phyloP scores from a whole-genome alignment of 345 rosid species.

The Cardiospermum halicacabum region DNA sequence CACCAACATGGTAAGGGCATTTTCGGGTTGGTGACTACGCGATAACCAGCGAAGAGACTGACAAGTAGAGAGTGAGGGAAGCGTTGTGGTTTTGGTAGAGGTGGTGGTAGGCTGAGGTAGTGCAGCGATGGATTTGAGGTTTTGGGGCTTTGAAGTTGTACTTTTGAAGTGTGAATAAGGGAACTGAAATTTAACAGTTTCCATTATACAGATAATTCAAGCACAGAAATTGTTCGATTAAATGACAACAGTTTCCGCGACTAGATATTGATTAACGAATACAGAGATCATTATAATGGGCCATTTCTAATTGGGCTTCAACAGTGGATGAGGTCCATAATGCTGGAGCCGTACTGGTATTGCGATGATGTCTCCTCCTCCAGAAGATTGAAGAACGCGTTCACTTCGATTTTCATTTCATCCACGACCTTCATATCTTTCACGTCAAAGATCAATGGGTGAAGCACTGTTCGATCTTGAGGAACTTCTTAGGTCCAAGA shows the following conservation, averaged over 20 bases:
- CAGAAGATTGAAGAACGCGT: too few relatives aligned
- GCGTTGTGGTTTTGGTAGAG: constrained; percentile 8
- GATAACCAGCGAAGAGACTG: constrained; percentile 42
- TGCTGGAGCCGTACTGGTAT: too few relatives aligned
- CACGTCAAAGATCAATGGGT: constrained; percentile 28
- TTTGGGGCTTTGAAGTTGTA: neutral
- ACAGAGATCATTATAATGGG: too few relatives aligned
- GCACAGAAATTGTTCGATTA: neutral
- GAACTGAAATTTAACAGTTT: neutral
- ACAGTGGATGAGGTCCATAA: too few relatives aligned
- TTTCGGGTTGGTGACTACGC: constrained; percentile 22
- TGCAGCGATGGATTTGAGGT: neutral
- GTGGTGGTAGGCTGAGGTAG: constrained; percentile 13
- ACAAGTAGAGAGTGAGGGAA: constrained; percentile 27
- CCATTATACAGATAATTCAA: neutral
- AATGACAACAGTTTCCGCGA: too few relatives aligned
- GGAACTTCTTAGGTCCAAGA: constrained; percentile 23
- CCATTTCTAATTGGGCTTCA: too few relatives aligned
- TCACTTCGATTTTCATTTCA: neutral
- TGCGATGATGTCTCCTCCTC: too few relatives aligned
- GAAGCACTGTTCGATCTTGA: constrained; percentile 36
- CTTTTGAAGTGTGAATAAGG: neutral
- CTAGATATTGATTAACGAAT: too few relatives aligned
- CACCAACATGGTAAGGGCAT: constrained; percentile 28
- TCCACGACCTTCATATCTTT: neutral